Evolutionary conservation across 1,139 yeast species (phyloP).

Genomic region (Geotrichum cucujoidarum): DNA sequence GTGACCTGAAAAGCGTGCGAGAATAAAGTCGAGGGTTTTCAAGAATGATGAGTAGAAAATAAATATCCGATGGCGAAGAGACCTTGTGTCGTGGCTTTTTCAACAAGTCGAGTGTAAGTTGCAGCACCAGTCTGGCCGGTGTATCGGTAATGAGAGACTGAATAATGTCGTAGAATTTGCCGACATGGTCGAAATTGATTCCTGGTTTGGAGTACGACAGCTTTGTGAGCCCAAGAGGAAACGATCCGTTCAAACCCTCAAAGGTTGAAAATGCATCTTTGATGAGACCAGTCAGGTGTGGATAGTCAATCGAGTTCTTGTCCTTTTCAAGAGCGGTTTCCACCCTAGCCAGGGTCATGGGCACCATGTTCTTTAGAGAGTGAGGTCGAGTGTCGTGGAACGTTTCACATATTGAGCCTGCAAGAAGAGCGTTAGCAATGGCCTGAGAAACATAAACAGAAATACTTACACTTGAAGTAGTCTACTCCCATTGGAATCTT

Average conservation of each 20-base stretch:
- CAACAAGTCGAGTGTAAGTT: slow-evolving; percentile 26
- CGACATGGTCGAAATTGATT: slow-evolving; percentile 27
- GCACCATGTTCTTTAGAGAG: slow-evolving; percentile 22
- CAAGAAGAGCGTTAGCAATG: slow-evolving; percentile 24
- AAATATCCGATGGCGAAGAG: slow-evolving; percentile 27
- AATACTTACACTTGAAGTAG: slow-evolving; percentile 49
- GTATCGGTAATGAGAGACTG: slow-evolving; percentile 21
- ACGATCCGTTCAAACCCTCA: slow-evolving; percentile 28
- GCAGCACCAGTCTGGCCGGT: slow-evolving; percentile 25
- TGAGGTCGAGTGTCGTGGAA: slow-evolving; percentile 32
- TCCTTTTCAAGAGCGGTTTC: slow-evolving; percentile 7
- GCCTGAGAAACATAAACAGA: slow-evolving; percentile 23
- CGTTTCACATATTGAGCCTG: slow-evolving; percentile 27
- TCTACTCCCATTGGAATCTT: slow-evolving; percentile 45
- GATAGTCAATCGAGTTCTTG: not conserved
- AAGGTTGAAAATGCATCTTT: slow-evolving; percentile 26
- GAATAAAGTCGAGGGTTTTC: slow-evolving; percentile 34
- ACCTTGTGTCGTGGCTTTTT: slow-evolving; percentile 29
- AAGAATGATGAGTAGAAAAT: slow-evolving; percentile 31
- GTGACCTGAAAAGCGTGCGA: slow-evolving; percentile 23
- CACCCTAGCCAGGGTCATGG: slow-evolving; percentile 15
- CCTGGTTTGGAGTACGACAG: slow-evolving; percentile 31
- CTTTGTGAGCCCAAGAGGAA: slow-evolving; percentile 26
- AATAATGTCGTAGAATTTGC: slow-evolving; percentile 26
- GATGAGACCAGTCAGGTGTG: slow-evolving; percentile 22